Evolutionary conservation across 2,329 filamentous ascomycete species (phyloP).

Genomic region (Trichoderma endophyticum): DNA sequence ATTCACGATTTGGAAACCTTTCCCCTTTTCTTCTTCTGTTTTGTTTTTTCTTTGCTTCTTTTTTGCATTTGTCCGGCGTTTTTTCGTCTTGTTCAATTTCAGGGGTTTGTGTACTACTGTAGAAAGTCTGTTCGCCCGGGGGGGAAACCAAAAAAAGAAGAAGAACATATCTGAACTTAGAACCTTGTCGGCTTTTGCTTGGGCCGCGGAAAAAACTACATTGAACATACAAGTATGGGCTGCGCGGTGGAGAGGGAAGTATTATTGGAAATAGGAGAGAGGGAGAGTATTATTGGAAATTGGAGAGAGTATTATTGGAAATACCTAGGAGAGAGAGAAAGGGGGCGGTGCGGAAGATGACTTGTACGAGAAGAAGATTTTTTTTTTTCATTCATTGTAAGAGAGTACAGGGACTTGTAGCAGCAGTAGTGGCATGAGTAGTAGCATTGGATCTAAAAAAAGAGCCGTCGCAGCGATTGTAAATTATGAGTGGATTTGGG

Average conservation of each 20-base stretch:
- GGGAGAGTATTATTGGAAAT: not conserved
- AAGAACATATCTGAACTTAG: not conserved
- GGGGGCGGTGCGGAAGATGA: not conserved
- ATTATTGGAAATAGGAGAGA: not conserved
- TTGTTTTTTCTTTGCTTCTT: not conserved
- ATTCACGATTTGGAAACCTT: not conserved
- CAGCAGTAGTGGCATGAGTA: not conserved
- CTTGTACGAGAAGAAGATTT: not conserved
- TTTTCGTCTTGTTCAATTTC: not conserved
- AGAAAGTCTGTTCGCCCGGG: not conserved
- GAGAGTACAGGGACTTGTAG: slow-evolving; percentile 6
- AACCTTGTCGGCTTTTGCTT: slow-evolving; percentile 1
- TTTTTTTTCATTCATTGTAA: not conserved
- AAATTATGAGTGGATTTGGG: not conserved
- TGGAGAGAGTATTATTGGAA: not conserved
- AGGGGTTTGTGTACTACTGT: not conserved
- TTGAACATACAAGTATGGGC: not conserved
- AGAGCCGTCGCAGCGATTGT: not conserved
- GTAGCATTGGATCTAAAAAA: slow-evolving; percentile 5
- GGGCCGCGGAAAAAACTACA: not conserved
- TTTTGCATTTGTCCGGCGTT: slow-evolving; percentile 17
- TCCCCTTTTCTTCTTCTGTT: not conserved
- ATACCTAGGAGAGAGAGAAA: not conserved
- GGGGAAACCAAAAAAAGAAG: not conserved
- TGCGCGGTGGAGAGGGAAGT: not conserved